Conservation (phyloP, 805 yeast genomes). For the Kazachstania africana region DNA sequence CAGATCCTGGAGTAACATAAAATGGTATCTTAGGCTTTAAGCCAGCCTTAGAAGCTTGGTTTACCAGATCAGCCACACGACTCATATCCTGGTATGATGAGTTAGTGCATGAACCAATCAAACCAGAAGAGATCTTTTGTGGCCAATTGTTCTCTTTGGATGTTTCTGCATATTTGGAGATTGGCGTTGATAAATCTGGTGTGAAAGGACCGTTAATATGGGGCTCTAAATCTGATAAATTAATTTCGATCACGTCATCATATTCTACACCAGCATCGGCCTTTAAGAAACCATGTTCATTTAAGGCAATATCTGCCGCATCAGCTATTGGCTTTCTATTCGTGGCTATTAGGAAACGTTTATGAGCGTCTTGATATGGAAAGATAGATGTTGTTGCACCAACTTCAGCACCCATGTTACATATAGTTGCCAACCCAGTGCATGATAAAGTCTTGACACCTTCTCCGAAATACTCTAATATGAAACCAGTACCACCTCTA, state of each 20-base stretch:
- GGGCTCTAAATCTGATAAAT: conserved; percentile 81
- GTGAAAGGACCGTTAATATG: conserved; percentile 97
- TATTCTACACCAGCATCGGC: conserved; percentile 87
- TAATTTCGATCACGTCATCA: conserved; percentile 85
- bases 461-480: conserved; percentile 93
- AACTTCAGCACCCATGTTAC: conserved; percentile 99
- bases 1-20: conserved; percentile 96
- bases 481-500: conserved; percentile 95
- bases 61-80: conserved; percentile 82
- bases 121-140: conserved; percentile 71
- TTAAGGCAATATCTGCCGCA: conserved; percentile 53
- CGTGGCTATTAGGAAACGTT: conserved; percentile 72
- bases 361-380: conserved; percentile 82
- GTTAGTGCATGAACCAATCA: conserved; percentile 97
- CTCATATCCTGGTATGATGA: conserved; percentile 98
- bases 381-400: conserved; percentile 97
- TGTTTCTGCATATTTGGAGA: conserved; percentile 65
- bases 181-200: conserved; percentile 92
- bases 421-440: conserved; percentile 99
- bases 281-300: conserved; percentile 47
- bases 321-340: conserved; percentile 74
- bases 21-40: conserved; percentile 83
- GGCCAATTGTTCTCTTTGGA: conserved; percentile 81
- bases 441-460: conserved; percentile 84
- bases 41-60: conserved; percentile 79